These are phyloP conservation scores for Plenodomus biglobosus DNA, from an alignment of 2,329 filamentous ascomycete genomes.

Conservation along the genomic window DNA sequence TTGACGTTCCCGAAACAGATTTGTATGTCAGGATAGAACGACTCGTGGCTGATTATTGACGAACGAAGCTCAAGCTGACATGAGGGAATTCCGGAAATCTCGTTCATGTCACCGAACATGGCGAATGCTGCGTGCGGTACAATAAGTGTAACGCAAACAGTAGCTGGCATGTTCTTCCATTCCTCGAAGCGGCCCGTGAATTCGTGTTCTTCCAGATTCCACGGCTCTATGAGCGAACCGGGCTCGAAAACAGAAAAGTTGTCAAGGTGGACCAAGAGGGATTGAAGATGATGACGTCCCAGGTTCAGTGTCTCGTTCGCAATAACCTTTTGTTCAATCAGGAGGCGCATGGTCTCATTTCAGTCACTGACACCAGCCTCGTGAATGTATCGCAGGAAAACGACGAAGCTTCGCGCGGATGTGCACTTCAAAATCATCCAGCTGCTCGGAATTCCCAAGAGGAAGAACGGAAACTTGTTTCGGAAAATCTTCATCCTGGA, in stretches of 20 bases:
- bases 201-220: background rate
- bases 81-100: slow-evolving; percentile 5
- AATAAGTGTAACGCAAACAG: slow-evolving; percentile 17
- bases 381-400: slow-evolving; percentile 10
- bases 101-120: slow-evolving; percentile 4
- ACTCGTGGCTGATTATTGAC: background rate
- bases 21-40: slow-evolving; percentile 14
- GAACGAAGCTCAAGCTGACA: slow-evolving; percentile 12
- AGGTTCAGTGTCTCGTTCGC: slow-evolving; percentile 10
- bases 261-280: slow-evolving; percentile 13
- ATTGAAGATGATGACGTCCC: slow-evolving; percentile 12
- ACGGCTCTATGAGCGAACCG: background rate
- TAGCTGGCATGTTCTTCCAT: slow-evolving; percentile 17
- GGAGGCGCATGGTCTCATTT: background rate
- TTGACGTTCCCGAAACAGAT: slow-evolving; percentile 11
- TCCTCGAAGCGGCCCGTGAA: slow-evolving; percentile 4
- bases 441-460: background rate
- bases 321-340: slow-evolving; percentile 4
- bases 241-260: slow-evolving; percentile 5
- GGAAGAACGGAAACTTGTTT: background rate
- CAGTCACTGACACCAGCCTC: slow-evolving; percentile 2
- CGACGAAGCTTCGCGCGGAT: slow-evolving; percentile 12
- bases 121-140: slow-evolving; percentile 10
- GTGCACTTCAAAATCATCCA: slow-evolving; percentile 23
- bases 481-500: slow-evolving; percentile 8